Percentiles rank a stretch among this genome's conserved stretches.
Evolutionary conservation across 2,329 filamentous ascomycete genomes (phyloP).

Genomic region (Arthroderma sp.): DNA sequence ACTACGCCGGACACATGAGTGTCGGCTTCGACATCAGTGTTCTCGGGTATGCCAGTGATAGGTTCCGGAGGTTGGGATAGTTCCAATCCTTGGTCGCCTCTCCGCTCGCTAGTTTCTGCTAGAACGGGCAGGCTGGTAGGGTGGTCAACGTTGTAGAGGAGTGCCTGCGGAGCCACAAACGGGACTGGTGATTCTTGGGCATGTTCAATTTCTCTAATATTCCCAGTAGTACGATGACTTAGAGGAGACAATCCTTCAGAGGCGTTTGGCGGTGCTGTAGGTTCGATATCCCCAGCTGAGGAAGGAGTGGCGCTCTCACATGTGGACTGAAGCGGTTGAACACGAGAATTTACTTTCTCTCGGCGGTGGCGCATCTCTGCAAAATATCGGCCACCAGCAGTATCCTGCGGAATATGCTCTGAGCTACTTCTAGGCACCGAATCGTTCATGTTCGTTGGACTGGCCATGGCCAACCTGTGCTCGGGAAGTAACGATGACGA

Average conservation of each 20-base stretch:
- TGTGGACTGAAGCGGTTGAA: slow-evolving; percentile 12
- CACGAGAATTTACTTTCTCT: slow-evolving; percentile 17
- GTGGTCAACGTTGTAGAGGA: slow-evolving; percentile 13
- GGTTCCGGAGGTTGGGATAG: slow-evolving; percentile 2
- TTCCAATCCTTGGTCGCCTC: slow-evolving; percentile 1
- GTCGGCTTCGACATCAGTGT: slow-evolving; percentile 12
- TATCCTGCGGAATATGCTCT: slow-evolving; percentile 15
- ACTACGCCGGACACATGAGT: slow-evolving; percentile 19
- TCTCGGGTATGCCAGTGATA: background rate
- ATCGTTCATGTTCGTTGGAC: background rate
- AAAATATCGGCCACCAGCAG: slow-evolving; percentile 17
- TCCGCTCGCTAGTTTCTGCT: background rate
- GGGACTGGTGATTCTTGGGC: slow-evolving; percentile 14
- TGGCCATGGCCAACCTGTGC: background rate
- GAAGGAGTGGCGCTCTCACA: slow-evolving; percentile 28
- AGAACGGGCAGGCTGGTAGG: slow-evolving; percentile 2
- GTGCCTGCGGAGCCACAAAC: slow-evolving; percentile 17
- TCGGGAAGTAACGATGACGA: too few relatives aligned
- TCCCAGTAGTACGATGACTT: slow-evolving; percentile 19
- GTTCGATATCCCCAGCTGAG: slow-evolving; percentile 29
- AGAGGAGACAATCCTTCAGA: slow-evolving; percentile 22
- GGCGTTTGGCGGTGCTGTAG: slow-evolving; percentile 16
- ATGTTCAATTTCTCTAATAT: slow-evolving; percentile 13
- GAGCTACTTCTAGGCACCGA: slow-evolving; percentile 1
- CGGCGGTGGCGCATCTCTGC: slow-evolving; percentile 22